Evolutionary conservation across 176 grass and related monocot species (phyloP), one percentile per base, ranked within the genome.

Genomic region (Aegilops tauschii): DNA sequence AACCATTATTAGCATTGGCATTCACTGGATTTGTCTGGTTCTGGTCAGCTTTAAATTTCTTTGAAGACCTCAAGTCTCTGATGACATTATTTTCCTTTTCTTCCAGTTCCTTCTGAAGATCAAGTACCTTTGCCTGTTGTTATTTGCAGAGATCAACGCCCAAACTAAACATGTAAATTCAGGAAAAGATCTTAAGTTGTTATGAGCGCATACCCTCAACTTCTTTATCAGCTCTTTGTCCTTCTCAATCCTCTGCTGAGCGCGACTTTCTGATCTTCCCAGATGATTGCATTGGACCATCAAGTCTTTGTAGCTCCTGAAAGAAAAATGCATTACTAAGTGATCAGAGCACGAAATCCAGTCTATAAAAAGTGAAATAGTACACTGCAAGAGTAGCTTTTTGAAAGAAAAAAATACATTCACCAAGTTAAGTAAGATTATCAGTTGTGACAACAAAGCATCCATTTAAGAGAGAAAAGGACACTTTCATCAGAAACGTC

Each of bases 241-340:
- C 85, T 98, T 98, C 44, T 94, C 90, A 66, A 95, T 77, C 76
- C 86, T 94, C 63, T 91, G 92, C 54, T 87, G 88, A 20, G 82
- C 35, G 4, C 92, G 91, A 82, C 84, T 84, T 56, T 95, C 93
- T 50, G 93, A 89, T 92, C 96, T 91, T 75, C 96, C 96, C 37
- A 98, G 54, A 76, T 90, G 56, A 88, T 98, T 98, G 76, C 96
- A 98, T 56, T 94, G 96, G 62, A 78, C 65, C 93, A 96, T 90
- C 59, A 98, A 88, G 37, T 98, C 96, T 82, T 98, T 98, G 87
- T 96, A 98, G 82, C 84, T 92, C 90, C 93, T 98, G 82, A n/a
- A 83, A 73, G 28, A 39, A 85, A 18, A 84, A 81, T 4, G 54
- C 16, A 64, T 86, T 81, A 88, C 18, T 77, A 3, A 83, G 63